A percentile compares a stretch with the other conserved stretches of the same genome.
Evolutionary conservation across 306 rosid species (phyloP).

Genomic region (Cucurbita moschata): DNA sequence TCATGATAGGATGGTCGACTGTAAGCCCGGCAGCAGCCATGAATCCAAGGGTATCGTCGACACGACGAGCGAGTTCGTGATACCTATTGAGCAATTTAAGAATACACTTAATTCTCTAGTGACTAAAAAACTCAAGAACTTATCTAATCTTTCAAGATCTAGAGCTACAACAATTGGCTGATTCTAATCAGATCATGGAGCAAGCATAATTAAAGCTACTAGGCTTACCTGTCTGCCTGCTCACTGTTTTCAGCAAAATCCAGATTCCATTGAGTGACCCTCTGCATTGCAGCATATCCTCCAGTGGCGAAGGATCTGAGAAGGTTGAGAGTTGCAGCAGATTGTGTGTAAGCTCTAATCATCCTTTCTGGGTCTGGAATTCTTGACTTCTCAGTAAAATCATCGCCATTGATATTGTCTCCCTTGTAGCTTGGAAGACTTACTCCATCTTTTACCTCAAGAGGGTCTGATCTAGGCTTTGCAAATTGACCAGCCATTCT

Average conservation of each 20-base stretch:
- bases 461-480: constrained; percentile 40
- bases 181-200: not conserved
- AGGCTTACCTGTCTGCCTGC: constrained; percentile 53
- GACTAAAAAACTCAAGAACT: not conserved
- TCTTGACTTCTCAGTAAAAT: constrained; percentile 44
- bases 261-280: constrained; percentile 64
- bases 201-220: not conserved
- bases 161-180: not conserved
- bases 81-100: constrained; percentile 20
- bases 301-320: constrained; percentile 64
- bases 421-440: constrained; percentile 54
- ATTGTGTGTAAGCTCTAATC: constrained; percentile 60
- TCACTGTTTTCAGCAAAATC: constrained; percentile 62
- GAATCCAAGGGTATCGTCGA: constrained; percentile 67
- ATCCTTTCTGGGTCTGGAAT: constrained; percentile 59
- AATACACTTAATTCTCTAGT: not conserved
- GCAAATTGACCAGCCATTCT: constrained; percentile 81
- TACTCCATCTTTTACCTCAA: constrained; percentile 45
- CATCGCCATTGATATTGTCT: constrained; percentile 56
- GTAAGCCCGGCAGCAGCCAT: constrained; percentile 72
- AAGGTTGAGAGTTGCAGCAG: constrained; percentile 57
- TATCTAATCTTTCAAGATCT: not conserved
- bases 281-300: constrained; percentile 80
- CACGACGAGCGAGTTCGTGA: constrained; percentile 49
- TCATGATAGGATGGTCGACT: constrained; percentile 49